Percentiles rank a stretch among this genome's conserved stretches.
Evolutionary conservation across 352 stramenopile genomes (phyloP).

Genomic region (Phytophthora vignae): DNA sequence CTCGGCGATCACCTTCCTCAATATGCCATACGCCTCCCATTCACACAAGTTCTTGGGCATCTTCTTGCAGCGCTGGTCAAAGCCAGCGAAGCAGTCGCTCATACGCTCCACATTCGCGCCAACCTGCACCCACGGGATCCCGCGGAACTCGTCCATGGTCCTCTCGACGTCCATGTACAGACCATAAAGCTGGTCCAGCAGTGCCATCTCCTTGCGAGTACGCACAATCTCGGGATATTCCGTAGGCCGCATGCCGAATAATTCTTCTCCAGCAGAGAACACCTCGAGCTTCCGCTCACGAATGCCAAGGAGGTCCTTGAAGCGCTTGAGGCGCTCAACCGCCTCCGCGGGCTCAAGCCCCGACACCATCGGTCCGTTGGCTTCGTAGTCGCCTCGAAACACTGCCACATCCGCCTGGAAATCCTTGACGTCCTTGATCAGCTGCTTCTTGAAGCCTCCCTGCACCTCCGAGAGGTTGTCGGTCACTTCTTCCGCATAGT

Average conservation of each 20-base stretch:
- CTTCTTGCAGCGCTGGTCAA: slow-evolving; percentile 81
- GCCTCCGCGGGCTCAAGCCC: slow-evolving; percentile 83
- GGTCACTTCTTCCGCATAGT: slow-evolving; percentile 90
- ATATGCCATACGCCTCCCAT: slow-evolving; percentile 83
- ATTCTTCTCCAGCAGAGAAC: slow-evolving; percentile 86
- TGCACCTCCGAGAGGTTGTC: slow-evolving; percentile 88
- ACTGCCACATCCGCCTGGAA: slow-evolving; percentile 74
- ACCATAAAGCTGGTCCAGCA: slow-evolving; percentile 90
- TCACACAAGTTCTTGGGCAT: slow-evolving; percentile 88
- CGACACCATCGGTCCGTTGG: slow-evolving; percentile 74
- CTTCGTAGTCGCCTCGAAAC: slow-evolving; percentile 77
- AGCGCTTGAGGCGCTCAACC: slow-evolving; percentile 85
- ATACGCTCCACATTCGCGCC: slow-evolving; percentile 62
- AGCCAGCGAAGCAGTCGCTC: slow-evolving; percentile 65
- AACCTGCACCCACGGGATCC: slow-evolving; percentile 74
- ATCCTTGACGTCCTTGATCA: slow-evolving; percentile 89
- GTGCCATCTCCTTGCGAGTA: slow-evolving; percentile 87
- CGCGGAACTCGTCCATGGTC: slow-evolving; percentile 74
- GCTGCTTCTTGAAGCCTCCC: slow-evolving; percentile 91
- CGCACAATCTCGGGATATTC: slow-evolving; percentile 86
- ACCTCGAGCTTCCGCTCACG: slow-evolving; percentile 89
- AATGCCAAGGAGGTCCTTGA: slow-evolving; percentile 83
- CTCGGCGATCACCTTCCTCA: slow-evolving; percentile 83
- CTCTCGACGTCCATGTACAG: slow-evolving; percentile 91
- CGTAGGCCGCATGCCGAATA: slow-evolving; percentile 88